Evolutionary conservation across 441 rosid genomes (phyloP).

Genomic region (Gossypium gossypioides): DNA sequence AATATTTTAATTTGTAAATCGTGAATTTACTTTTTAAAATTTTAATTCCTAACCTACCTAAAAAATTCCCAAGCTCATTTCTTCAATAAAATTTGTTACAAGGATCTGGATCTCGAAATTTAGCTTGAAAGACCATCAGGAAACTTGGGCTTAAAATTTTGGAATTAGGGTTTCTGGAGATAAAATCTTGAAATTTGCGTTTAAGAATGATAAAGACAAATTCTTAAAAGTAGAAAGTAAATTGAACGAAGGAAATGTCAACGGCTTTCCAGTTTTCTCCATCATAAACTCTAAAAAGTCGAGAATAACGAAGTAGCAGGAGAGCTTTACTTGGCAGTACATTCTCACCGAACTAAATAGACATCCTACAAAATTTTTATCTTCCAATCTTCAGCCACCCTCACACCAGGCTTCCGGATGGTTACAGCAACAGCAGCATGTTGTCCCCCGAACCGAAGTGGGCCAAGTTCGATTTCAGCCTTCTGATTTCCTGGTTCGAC

Average conservation of each 20-base stretch:
- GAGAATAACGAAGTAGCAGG: neutral
- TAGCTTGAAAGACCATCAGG: too few relatives aligned
- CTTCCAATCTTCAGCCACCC: constrained; percentile 74
- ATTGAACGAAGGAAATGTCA: neutral
- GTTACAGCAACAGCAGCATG: constrained; percentile 41
- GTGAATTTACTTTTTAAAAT: too few relatives aligned
- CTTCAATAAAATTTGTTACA: too few relatives aligned
- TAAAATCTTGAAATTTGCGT: too few relatives aligned
- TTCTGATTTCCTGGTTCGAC: constrained; percentile 58
- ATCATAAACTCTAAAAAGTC: neutral
- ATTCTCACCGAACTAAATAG: neutral
- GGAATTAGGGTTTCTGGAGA: too few relatives aligned
- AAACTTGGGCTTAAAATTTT: too few relatives aligned
- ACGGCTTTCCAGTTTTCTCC: neutral
- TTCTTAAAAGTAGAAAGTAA: neutral
- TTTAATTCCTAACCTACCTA: too few relatives aligned
- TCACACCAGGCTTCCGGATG: constrained; percentile 73
- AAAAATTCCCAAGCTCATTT: too few relatives aligned
- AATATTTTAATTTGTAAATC: too few relatives aligned
- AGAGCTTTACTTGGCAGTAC: neutral
- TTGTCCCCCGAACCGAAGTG: constrained; percentile 38
- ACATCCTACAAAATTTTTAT: constrained; percentile 46
- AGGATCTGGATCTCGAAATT: too few relatives aligned
- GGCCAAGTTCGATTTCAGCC: constrained; percentile 55
- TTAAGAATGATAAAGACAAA: too few relatives aligned